Evolutionary conservation across 2,329 filamentous ascomycete species (phyloP), one percentile per base, ranked within the genome.

Genomic region (Ceratocystis harringtonii): DNA sequence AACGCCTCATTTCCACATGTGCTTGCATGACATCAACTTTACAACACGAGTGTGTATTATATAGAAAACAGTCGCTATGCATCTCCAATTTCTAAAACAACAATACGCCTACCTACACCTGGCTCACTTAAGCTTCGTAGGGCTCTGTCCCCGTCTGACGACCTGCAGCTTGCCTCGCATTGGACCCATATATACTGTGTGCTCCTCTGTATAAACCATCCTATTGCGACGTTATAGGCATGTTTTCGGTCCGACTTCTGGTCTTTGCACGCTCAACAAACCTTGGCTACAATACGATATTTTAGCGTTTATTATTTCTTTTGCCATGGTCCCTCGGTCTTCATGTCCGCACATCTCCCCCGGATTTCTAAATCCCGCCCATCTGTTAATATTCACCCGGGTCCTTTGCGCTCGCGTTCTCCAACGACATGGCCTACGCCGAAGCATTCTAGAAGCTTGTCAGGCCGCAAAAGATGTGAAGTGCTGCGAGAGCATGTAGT

Each of bases 221-320:
- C 52, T 58, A 3, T 7, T 30, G 52, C 25, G 52, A 30, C 25
- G 52, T 58, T 32, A 17, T 58, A 8, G 32, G 52, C 52, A 25
- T 58, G 52, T 58, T 28, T 58, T 58, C 52, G 52, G 52, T 58
- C 52, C 52, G 52, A 58, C 7, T 41, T 58, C 52, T 58, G 52
- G 52, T 19, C 52, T 32, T 58, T 58, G 52, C 52, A 58, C 52
- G 15, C 52, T 58, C 28, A 32, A 15, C 52, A 58, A 58, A 30
- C n/a, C 28, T 4, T 36, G 52, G 52, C 17, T 50, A 8, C 22
- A n/a, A 8, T 19, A 22, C 17, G n/a, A 12, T 22, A n/a, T 50
- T 22, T 22, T 50, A 10, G 15, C 10, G 25, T 58, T 17, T 36
- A n/a, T 25, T 30, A 6, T 7, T 58, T 32, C 15, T 57, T 30